Evolutionary conservation across 2,329 filamentous ascomycete genomes (phyloP), one percentile per base, ranked within the genome.

Genomic region (Diplodia corticola): DNA sequence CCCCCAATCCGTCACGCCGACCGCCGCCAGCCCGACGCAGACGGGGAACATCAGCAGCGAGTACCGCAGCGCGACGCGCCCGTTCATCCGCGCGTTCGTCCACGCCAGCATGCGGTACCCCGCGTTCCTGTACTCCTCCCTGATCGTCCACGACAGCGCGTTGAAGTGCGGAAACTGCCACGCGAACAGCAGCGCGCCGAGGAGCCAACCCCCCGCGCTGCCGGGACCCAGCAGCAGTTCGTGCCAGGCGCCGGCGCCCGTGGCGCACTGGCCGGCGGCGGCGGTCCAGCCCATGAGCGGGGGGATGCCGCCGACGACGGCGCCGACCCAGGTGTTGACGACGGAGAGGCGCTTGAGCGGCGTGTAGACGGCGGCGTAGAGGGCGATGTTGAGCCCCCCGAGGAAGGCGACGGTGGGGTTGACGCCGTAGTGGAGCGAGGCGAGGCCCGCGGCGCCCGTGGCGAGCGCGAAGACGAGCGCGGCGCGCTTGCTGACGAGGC

Each of bases 91-190:
- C 0, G 93, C 92, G 75, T 98, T 94, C 5, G 90, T 89, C 89
- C 93, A 98, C 55, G 86, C 87, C 3, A 98, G 83, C 95, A 89
- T 89, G 67, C 83, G 80, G 73, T 89, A 88, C 0, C 87, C 87
- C 0, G 87, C 87, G 37, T 80, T 78, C 70, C 88, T 89, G 82
- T 99, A 99, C 77, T 99, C 95, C 9, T 96, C 89, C 22, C 92
- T 85, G 68, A 98, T 96, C 4, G 87, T 84, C 86, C 94, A 96
- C 54, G 91, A 93, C 24, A 99, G 84, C 0, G 93, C 90, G 85
- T 97, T 98, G 82, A 99, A 99, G 80, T 99, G 95, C 3, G 95
- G 93, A 75, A 99, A 98, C 76, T 99, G 94, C 95, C 95, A 99
- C 13, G 93, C 90, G 71, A 97, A 96, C 5, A 99, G 82, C 6